phyloP scores from a whole-genome alignment of 2,329 filamentous ascomycete species.

The Hawksworthiomyces lignivorus region DNA sequence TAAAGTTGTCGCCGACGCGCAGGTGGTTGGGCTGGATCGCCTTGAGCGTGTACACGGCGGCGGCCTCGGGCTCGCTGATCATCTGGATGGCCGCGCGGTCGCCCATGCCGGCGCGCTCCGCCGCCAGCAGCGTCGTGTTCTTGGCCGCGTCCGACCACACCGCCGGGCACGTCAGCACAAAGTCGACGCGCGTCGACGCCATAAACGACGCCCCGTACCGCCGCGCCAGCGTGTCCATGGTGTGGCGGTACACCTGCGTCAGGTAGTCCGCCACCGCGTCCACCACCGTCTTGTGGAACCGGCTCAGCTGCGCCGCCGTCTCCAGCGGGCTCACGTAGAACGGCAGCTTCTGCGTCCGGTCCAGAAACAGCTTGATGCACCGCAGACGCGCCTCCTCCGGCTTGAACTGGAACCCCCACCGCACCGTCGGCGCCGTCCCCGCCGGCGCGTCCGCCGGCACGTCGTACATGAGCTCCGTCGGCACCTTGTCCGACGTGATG shows the following conservation, averaged over 20 bases:
- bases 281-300: conserved; percentile 67
- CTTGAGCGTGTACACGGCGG: conserved; percentile 72
- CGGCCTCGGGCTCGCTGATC: conserved; percentile 74
- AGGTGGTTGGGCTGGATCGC: conserved; percentile 70
- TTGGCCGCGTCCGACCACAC: conserved; percentile 85
- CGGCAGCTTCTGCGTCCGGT: conserved; percentile 71
- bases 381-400: conserved; percentile 68
- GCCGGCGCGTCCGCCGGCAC: conserved; percentile 27
- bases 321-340: conserved; percentile 74
- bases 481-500: conserved; percentile 83
- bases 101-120: conserved; percentile 73
- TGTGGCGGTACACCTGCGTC: conserved; percentile 67
- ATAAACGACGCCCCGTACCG: conserved; percentile 75
- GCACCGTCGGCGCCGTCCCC: conserved; percentile 42
- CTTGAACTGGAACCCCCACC: conserved; percentile 80
- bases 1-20: conserved; percentile 58
- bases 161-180: conserved; percentile 73
- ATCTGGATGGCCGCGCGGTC: conserved; percentile 62
- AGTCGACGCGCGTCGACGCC: conserved; percentile 66
- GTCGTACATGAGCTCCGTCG: conserved; percentile 66
- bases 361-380: conserved; percentile 79
- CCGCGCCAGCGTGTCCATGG: conserved; percentile 67
- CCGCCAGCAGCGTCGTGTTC: conserved; percentile 70
- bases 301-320: conserved; percentile 67
- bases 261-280: conserved; percentile 76